Conservation (phyloP, 768 basidiomycete genomes). For the Suillus subluteus region DNA sequence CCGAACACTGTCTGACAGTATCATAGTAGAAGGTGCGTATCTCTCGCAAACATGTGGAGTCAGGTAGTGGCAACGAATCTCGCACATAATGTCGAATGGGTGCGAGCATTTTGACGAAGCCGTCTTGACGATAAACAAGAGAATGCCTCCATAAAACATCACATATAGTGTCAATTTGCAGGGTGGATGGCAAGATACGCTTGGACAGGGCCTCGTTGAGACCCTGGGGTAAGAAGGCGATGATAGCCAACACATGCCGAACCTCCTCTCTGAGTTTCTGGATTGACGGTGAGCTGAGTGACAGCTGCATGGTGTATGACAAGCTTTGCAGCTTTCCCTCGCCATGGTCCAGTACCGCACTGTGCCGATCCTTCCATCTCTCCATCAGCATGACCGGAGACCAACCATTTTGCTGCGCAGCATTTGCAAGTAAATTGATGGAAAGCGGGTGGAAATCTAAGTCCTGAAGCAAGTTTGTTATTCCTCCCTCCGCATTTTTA, state of each 20-base stretch:
- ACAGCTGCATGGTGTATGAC: not conserved
- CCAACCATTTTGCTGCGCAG: no score
- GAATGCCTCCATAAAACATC: not conserved
- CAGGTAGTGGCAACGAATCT: not conserved
- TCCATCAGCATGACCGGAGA: no score
- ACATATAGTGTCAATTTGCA: not conserved
- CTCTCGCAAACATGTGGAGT: not conserved
- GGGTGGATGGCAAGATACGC: not conserved
- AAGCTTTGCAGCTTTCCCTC: not conserved
- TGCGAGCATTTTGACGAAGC: not conserved
- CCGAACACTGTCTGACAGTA: not conserved
- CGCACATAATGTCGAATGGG: conserved; percentile 8
- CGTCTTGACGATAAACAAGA: not conserved
- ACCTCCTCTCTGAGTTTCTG: not conserved
- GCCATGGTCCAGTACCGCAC: no score
- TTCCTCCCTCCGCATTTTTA: no score
- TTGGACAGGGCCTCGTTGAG: not conserved
- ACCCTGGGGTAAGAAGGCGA: conserved; percentile 11
- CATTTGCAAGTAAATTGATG: no score
- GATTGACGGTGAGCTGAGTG: not conserved
- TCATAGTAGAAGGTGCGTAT: not conserved
- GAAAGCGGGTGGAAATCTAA: no score
- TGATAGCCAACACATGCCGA: not conserved
- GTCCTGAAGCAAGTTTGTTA: no score
- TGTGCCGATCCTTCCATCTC: no score